Conservation (phyloP, 1,284 basidiomycete species). For the Sparassis latifolia region DNA sequence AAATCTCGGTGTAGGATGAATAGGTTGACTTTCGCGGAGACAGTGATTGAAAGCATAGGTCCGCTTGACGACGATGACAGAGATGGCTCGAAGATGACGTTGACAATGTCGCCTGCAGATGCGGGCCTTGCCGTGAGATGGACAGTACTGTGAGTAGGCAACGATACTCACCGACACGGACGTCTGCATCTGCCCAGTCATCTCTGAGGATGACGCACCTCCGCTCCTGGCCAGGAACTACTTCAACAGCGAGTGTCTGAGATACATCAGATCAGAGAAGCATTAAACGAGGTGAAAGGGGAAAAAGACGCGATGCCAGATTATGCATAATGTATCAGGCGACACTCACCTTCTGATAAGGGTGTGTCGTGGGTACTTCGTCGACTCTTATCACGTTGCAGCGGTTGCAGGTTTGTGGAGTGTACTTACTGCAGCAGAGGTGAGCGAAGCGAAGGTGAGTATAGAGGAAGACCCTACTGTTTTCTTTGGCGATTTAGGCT, state of each 20-base stretch:
- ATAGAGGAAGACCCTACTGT: background rate
- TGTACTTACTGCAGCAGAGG: slow-evolving; percentile 22
- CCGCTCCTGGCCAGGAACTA: slow-evolving; percentile 32
- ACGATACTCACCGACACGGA: slow-evolving; percentile 42
- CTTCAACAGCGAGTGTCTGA: slow-evolving; percentile 32
- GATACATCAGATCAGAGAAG: background rate
- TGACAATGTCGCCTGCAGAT: slow-evolving; percentile 74
- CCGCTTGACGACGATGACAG: slow-evolving; percentile 26
- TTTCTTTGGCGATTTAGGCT: slow-evolving; percentile 17
- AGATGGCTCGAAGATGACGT: slow-evolving; percentile 47
- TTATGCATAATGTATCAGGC: too few relatives aligned
- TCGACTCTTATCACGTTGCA: slow-evolving; percentile 37
- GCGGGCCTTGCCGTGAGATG: too few relatives aligned
- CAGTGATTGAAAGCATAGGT: slow-evolving; percentile 39
- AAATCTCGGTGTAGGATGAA: slow-evolving; percentile 87
- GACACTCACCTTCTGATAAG: too few relatives aligned
- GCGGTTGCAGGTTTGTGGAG: slow-evolving; percentile 36
- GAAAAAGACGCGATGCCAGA: background rate
- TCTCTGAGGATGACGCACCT: slow-evolving; percentile 47
- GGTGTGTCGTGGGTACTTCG: too few relatives aligned
- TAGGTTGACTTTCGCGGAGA: slow-evolving; percentile 53
- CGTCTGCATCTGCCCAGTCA: slow-evolving; percentile 58
- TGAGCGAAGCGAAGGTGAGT: slow-evolving; percentile 5
- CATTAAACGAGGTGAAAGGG: background rate
- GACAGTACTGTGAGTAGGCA: background rate